Conservation (phyloP, 73 alveolate genomes). For the Paramecium biaurelia region DNA sequence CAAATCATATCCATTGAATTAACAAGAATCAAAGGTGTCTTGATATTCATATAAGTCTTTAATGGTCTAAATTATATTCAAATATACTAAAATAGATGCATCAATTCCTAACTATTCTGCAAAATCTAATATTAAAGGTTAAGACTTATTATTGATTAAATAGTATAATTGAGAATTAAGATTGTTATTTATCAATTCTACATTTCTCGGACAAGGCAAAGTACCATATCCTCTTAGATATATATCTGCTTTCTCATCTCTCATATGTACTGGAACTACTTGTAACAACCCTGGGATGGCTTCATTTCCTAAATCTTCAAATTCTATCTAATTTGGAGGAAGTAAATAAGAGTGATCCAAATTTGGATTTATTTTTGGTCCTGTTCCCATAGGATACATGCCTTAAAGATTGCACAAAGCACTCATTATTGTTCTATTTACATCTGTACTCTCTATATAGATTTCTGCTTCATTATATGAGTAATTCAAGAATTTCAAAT, state of each 20-base stretch:
- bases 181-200: not conserved
- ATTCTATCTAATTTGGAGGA: slow-evolving; percentile 29
- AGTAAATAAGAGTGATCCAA: not conserved
- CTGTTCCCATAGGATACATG: slow-evolving; percentile 77
- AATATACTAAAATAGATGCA: not conserved
- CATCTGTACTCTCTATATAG: slow-evolving; percentile 69
- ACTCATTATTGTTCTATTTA: slow-evolving; percentile 81
- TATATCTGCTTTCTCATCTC: not conserved
- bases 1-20: not conserved
- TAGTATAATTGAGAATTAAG: not conserved
- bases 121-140: not conserved
- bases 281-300: slow-evolving; percentile 39
- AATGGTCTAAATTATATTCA: not conserved
- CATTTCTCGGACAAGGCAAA: not conserved
- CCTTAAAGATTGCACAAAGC: slow-evolving; percentile 87
- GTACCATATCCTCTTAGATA: slow-evolving; percentile 10
- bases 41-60: not conserved
- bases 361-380: slow-evolving; percentile 45
- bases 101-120: not conserved
- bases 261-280: slow-evolving; percentile 25
- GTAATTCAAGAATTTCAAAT: slow-evolving; percentile 56
- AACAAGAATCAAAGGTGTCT: slow-evolving; percentile 24
- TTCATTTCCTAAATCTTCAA: not conserved
- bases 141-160: not conserved
- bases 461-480: slow-evolving; percentile 58